These are phyloP conservation scores for Microbotryum scabiosae DNA, from an alignment of 1,284 basidiomycete species.

Conservation along the genomic window DNA sequence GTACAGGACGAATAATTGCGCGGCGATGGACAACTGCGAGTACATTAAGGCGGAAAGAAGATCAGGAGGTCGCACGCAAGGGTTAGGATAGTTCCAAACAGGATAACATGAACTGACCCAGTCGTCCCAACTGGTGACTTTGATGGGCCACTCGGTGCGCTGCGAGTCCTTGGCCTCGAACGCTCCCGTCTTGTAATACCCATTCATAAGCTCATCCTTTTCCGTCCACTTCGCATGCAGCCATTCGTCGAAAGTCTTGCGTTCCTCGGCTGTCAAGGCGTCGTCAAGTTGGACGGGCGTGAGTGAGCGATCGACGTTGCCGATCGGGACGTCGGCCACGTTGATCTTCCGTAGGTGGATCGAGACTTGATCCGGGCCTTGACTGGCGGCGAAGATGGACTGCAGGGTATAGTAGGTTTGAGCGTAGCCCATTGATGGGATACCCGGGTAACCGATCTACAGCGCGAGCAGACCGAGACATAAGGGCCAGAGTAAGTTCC, in stretches of 20 bases:
- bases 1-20: neutral
- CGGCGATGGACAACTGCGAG: neutral
- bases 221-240: slow-evolving; percentile 66
- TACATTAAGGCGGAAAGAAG: no score
- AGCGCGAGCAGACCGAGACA: slow-evolving; percentile 35
- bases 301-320: neutral
- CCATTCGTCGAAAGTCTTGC: slow-evolving; percentile 68
- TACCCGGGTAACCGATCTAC: slow-evolving; percentile 40
- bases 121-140: slow-evolving; percentile 2
- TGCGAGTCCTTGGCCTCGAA: slow-evolving; percentile 24
- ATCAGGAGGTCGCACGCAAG: neutral
- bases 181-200: slow-evolving; percentile 46
- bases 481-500: slow-evolving; percentile 1
- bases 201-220: slow-evolving; percentile 66
- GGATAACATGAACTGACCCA: neutral
- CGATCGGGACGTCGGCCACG: slow-evolving; percentile 40
- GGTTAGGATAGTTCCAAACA: no score
- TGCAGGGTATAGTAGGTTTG: slow-evolving; percentile 79
- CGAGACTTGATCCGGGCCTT: slow-evolving; percentile 75
- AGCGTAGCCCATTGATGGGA: slow-evolving; percentile 62
- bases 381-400: slow-evolving; percentile 73
- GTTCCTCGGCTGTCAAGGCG: slow-evolving; percentile 60
- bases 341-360: slow-evolving; percentile 73
- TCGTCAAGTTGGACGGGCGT: neutral
- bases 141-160: neutral